Base-by-base conservation (phyloP, 2,329 filamentous ascomycete genomes). In the Pseudogymnoascus sp. region DNA sequence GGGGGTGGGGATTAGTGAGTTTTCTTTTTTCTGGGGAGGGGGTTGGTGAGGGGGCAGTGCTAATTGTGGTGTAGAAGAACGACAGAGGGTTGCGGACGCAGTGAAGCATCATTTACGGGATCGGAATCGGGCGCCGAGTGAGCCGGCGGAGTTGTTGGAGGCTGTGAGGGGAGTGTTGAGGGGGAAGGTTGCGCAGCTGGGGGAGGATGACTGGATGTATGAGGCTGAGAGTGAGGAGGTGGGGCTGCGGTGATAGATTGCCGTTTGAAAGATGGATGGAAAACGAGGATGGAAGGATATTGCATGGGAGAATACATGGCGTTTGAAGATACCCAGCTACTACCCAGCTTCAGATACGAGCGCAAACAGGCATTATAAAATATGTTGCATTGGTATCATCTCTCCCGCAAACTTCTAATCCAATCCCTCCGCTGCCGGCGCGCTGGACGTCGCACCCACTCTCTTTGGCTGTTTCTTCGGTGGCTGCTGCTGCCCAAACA, bases 121-220 rank as follows among this genome's bases (percentile, higher is more conserved):
- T 67, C 78, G 80, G 64, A 80, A 78, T 67, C 75, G 77, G 58
- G 75, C 80, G 58, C 79, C 84, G 8, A 84, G 83, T 67, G 86
- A 88, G 65, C 82, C 85, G 59, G 85, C 87, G 86, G 89, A 92
- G 73, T 79, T 92, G 3, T 78, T 91, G 27, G 85, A 88, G 65
- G 81, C 85, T 21, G 82, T 92, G 58, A 83, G 84, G 65, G 82
- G 85, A 35, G 92, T 87, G 72, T 77, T 95, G 61, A 80, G 84
- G 67, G 84, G 84, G 63, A 90, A 91, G 72, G 87, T 92, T 1
- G 82, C 84, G 13, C 85, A 87, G 12, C 76, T 96, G 59, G 82
- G 89, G 21, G 89, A 94, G 59, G 92, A 96, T 70, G 89, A 87
- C 69, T 96, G 92, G 92, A 95, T 96, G 87, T 96, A 89, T 74